Evolutionary conservation across 352 stramenopile species (phyloP).

Genomic region (Pythium biforme): DNA sequence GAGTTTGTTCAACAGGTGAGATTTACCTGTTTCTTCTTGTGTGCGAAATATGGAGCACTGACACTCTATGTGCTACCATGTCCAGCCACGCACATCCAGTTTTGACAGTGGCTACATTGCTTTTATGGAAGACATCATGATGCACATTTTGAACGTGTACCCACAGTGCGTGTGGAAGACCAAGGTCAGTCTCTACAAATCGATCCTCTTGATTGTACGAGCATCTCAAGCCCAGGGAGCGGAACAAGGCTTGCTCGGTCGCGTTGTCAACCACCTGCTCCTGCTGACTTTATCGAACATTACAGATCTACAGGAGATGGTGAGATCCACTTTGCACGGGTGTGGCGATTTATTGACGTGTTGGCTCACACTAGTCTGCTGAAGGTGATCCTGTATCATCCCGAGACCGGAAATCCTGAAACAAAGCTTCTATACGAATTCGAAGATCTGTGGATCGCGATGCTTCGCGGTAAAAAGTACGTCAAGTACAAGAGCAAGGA

Average conservation of each 20-base stretch:
- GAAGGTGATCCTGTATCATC: conserved; percentile 65
- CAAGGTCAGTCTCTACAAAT: conserved; percentile 55
- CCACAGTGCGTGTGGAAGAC: conserved; percentile 60
- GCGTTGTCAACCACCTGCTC: conserved; percentile 56
- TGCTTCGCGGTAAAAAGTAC: conserved; percentile 31
- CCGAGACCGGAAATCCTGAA: conserved; percentile 66
- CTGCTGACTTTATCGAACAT: conserved; percentile 69
- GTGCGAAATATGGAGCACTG: neutral
- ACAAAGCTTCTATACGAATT: conserved; percentile 79
- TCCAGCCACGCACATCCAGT: conserved; percentile 10
- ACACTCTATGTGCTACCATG: neutral
- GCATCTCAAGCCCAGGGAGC: conserved; percentile 38
- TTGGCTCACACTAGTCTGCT: neutral
- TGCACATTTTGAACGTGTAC: conserved; percentile 63
- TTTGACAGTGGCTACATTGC: conserved; percentile 50
- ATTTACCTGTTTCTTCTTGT: neutral
- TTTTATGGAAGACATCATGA: conserved; percentile 56
- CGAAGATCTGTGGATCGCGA: conserved; percentile 65
- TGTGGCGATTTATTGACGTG: neutral
- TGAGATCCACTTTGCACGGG: conserved; percentile 20
- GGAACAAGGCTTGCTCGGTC: conserved; percentile 42
- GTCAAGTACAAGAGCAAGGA: conserved; percentile 23
- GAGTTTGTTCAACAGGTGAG: conserved; percentile 53
- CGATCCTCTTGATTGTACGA: conserved; percentile 44
- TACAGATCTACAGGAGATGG: conserved; percentile 42